phyloP scores from a whole-genome alignment of 2,329 filamentous ascomycete species.

The Paramyrothecium roridum region DNA sequence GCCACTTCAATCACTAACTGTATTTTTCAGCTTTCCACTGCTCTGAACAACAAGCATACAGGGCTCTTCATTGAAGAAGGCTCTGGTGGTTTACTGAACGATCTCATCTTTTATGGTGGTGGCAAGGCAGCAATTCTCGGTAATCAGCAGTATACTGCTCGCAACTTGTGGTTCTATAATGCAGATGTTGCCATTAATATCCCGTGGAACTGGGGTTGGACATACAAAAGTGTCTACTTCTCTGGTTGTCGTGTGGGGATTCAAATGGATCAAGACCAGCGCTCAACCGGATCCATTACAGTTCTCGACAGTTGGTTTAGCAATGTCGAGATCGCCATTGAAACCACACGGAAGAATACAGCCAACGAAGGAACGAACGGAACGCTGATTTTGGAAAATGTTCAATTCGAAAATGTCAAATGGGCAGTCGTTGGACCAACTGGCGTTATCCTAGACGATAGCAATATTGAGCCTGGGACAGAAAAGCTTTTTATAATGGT shows the following conservation, averaged over 20 bases:
- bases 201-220: conserved; percentile 77
- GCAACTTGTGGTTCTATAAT: conserved; percentile 64
- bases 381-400: conserved; percentile 46
- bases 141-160: conserved; percentile 70
- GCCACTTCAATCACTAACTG: conserved; percentile 59
- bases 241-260: conserved; percentile 63
- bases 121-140: conserved; percentile 54
- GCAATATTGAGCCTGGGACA: conserved; percentile 3
- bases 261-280: conserved; percentile 55
- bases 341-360: conserved; percentile 48
- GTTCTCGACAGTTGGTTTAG: conserved; percentile 71
- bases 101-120: conserved; percentile 70
- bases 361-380: conserved; percentile 33
- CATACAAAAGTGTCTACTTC: conserved; percentile 64
- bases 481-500: conserved; percentile 22
- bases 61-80: conserved; percentile 64
- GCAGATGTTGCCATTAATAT: conserved; percentile 66
- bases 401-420: conserved; percentile 31
- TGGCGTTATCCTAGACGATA: conserved; percentile 13
- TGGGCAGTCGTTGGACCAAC: conserved; percentile 19
- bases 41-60: conserved; percentile 44
- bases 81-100: conserved; percentile 64
- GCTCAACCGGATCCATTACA: conserved; percentile 69
- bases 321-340: conserved; percentile 65
- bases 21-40: conserved; percentile 47